Conservation (phyloP, 148 eudicot genomes). For the Hydrangea macrophylla region DNA sequence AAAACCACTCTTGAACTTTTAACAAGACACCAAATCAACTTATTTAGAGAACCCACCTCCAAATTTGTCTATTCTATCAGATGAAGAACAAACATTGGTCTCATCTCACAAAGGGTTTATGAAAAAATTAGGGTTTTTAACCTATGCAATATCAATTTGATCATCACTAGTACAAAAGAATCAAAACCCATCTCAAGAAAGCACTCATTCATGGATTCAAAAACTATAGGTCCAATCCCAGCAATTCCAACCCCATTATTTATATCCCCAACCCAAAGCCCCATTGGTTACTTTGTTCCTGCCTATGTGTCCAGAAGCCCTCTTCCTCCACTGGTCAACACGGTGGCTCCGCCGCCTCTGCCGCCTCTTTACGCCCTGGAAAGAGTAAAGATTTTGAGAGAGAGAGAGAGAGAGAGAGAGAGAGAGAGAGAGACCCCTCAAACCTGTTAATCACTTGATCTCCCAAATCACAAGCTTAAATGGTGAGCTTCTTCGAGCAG, state of each 20-base stretch:
- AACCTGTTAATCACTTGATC: no score
- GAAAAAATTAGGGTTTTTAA: conserved; percentile 42
- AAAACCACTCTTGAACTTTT: conserved; percentile 41
- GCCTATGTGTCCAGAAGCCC: conserved; percentile 36
- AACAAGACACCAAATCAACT: conserved; percentile 45
- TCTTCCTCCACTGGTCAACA: conserved; percentile 67
- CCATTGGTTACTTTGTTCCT: conserved; percentile 31
- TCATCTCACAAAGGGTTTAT: conserved; percentile 37
- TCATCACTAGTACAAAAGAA: conserved; percentile 15
- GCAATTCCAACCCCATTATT: conserved; percentile 43
- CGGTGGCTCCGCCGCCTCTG: conserved; percentile 30
- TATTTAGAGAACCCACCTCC: conserved; percentile 47
- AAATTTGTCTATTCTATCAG: conserved; percentile 15
- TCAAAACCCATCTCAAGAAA: conserved; percentile 42
- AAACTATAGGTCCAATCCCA: conserved; percentile 27
- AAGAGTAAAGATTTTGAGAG: no score
- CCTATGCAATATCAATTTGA: conserved; percentile 19
- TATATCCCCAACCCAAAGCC: conserved; percentile 26
- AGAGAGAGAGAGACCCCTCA: no score
- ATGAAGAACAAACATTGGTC: conserved; percentile 21
- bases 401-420: no score
- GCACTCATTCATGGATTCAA: conserved; percentile 25
- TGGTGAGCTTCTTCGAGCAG: no score
- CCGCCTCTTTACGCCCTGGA: conserved; percentile 27
- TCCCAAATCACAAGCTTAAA: no score